Conservation (phyloP, 108 stramenopile genomes). For the Parmales sp. region DNA sequence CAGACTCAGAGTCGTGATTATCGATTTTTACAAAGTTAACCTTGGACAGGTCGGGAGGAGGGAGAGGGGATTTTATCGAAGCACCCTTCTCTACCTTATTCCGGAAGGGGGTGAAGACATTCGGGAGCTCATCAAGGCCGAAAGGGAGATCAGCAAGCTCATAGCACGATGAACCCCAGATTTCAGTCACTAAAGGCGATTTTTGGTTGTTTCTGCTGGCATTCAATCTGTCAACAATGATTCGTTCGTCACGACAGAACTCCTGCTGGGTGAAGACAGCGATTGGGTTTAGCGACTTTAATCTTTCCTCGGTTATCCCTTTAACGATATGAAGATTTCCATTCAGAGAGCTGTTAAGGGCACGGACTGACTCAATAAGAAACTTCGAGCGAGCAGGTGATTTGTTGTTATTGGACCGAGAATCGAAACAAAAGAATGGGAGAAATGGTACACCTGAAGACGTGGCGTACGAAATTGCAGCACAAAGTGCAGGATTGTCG, state of each 20-base stretch:
- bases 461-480: conserved; percentile 3
- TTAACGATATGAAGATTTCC: not conserved
- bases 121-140: conserved; percentile 43
- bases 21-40: not conserved
- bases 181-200: too few species aligned
- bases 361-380: conserved; percentile 53
- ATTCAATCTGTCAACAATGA: not conserved
- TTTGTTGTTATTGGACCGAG: conserved; percentile 16
- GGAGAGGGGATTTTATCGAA: conserved; percentile 15
- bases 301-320: not conserved
- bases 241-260: not conserved
- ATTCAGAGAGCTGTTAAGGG: conserved; percentile 41
- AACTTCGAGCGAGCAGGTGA: conserved; percentile 50
- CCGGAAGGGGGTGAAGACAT: conserved; percentile 79
- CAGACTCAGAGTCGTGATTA: conserved; percentile 24
- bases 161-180: conserved; percentile 86
- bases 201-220: too few species aligned
- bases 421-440: conserved; percentile 70
- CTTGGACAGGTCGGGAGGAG: too few species aligned
- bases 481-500: conserved; percentile 61
- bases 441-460: conserved; percentile 12
- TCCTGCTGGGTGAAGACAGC: not conserved
- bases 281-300: not conserved
- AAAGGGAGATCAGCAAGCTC: conserved; percentile 74
- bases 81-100: conserved; percentile 69